A percentile compares a stretch with the other conserved stretches of the same genome.
phyloP scores from a whole-genome alignment of 2,329 filamentous ascomycete species.

The Trichophyton simii region DNA sequence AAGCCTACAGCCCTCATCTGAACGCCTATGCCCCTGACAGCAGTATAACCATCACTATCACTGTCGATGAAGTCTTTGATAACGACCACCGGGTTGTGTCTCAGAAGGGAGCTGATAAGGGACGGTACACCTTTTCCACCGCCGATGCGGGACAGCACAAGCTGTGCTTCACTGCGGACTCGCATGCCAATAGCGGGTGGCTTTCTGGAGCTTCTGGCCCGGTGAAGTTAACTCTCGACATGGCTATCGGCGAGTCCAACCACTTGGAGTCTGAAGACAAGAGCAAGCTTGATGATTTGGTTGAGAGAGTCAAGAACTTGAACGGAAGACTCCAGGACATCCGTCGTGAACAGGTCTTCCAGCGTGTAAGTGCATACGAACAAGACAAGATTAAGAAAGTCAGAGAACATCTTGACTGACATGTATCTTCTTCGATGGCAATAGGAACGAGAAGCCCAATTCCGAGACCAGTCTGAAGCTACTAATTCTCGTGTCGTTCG shows the following conservation, averaged over 20 bases:
- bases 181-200: constrained; percentile 56
- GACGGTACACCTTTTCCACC: constrained; percentile 90
- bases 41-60: constrained; percentile 73
- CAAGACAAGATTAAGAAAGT: neutral
- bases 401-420: constrained; percentile 1
- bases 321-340: constrained; percentile 81
- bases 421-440: neutral
- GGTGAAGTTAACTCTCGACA: constrained; percentile 73
- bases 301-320: constrained; percentile 75
- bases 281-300: constrained; percentile 80
- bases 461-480: constrained; percentile 90
- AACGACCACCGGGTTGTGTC: constrained; percentile 93
- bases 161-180: constrained; percentile 84
- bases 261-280: constrained; percentile 91
- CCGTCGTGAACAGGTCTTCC: constrained; percentile 87
- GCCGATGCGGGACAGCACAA: constrained; percentile 91
- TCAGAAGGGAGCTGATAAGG: constrained; percentile 60
- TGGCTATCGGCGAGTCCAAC: constrained; percentile 89
- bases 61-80: constrained; percentile 92
- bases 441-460: constrained; percentile 92
- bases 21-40: constrained; percentile 59
- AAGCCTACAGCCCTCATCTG: constrained; percentile 64
- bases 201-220: constrained; percentile 58
- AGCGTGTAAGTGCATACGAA: constrained; percentile 50
- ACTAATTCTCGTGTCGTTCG: constrained; percentile 86